Percentiles rank a stretch among this genome's conserved stretches.
phyloP scores from a whole-genome alignment of 805 yeast species.

The Pichia occidentalis region DNA sequence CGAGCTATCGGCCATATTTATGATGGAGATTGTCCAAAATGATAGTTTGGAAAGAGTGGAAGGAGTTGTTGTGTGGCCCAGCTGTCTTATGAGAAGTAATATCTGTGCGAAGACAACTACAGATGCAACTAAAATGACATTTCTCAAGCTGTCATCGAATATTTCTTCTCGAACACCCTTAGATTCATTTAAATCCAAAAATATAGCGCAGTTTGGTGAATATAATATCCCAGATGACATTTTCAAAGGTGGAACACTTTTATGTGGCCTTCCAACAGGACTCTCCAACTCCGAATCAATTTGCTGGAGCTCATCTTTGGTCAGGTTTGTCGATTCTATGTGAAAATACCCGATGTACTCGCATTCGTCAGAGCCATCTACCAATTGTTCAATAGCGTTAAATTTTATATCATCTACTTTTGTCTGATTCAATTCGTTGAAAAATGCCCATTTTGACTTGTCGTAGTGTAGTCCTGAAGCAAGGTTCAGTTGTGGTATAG shows the following conservation, averaged over 20 bases:
- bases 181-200: conserved; percentile 34
- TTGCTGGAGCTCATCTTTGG: conserved; percentile 43
- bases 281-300: conserved; percentile 66
- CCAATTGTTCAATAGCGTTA: conserved; percentile 31
- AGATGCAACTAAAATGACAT: conserved; percentile 38
- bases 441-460: conserved; percentile 38
- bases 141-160: conserved; percentile 32
- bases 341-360: conserved; percentile 70
- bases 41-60: conserved; percentile 72
- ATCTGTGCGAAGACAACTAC: conserved; percentile 46
- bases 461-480: conserved; percentile 35
- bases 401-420: conserved; percentile 33
- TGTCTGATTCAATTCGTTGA: conserved; percentile 39
- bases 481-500: conserved; percentile 51
- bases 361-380: conserved; percentile 41
- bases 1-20: conserved; percentile 64
- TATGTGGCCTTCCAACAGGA: conserved; percentile 78
- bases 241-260: conserved; percentile 47
- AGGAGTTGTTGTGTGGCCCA: conserved; percentile 68
- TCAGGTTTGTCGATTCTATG: conserved; percentile 51
- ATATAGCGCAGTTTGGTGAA: conserved; percentile 84
- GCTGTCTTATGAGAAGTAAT: conserved; percentile 56
- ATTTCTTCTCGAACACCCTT: conserved; percentile 57
- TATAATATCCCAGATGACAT: conserved; percentile 56
- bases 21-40: conserved; percentile 57